Base-by-base conservation (phyloP, 805 yeast genomes). In the Candida silvatica region DNA sequence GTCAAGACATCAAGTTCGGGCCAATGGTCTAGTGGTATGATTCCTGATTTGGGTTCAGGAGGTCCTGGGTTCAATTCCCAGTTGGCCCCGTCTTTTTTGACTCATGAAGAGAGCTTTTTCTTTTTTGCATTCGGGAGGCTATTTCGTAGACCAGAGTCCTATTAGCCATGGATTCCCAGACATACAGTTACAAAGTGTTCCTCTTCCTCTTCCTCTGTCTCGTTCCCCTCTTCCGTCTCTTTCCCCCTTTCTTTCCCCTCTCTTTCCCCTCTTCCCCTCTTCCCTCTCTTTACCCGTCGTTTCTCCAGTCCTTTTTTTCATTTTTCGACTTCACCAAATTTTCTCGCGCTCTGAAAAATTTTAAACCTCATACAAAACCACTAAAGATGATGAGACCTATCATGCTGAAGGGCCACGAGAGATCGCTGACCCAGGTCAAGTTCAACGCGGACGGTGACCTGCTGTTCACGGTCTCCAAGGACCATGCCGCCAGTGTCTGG, bases 401-500 rank as follows among this genome's bases (percentile, higher is more conserved):
- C 47, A 54, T 77, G 68, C 66, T 81, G 51, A 82, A 83, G 71
- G 97, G 97, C 41, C 98, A 92, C 65, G 95, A 85, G 67, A 94
- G 98, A 74, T 86, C 97, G 46, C 67, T 92, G 50, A 88, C 97
- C 32, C 97, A 92, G 69, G 88, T 92, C 49, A 90, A 84, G 58
- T 92, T 79, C 67, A 92, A 92, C 73, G 71, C 77, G 43, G 97
- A 94, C 54, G 99, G 99, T 31, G 99, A 92, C 59, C 62, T 92
- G 47, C 71, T 92, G 38, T 80, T 92, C 57, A 79, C 97, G 8
- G 88, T 85, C 27, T 86, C 96, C 44, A 87, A 92, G 61, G 98
- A 92, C 71, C 71, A 73, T 49, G 75, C 78, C 36, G 95, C 94
- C 2, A 80, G 88, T 31, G 80, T 90, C 42, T 94, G 97, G 97